Percentiles rank a stretch among this genome's conserved stretches.
Conservation (phyloP, 768 basidiomycete genomes). For the Lyophyllum semitale region DNA sequence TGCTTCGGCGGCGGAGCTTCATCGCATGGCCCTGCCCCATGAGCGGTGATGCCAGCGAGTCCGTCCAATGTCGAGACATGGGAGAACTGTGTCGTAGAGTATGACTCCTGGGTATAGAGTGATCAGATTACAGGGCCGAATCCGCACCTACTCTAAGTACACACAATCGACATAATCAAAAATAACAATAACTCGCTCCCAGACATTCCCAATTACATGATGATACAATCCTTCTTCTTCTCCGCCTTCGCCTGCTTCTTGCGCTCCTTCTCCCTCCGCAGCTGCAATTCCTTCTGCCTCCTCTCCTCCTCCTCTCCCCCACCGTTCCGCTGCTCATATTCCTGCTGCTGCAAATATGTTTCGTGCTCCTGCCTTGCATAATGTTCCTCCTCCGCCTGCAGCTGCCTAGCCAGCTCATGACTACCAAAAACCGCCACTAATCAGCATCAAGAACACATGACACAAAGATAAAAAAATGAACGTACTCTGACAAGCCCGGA, state of each 20-base stretch:
- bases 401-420: constrained; percentile 66
- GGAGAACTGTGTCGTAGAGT: too few species aligned
- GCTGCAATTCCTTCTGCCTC: constrained; percentile 24
- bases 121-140: neutral
- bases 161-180: neutral
- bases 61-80: too few species aligned
- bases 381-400: constrained; percentile 82
- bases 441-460: neutral
- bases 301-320: constrained; percentile 25
- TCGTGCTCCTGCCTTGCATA: constrained; percentile 42
- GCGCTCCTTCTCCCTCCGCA: constrained; percentile 26
- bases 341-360: constrained; percentile 27
- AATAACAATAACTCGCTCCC: constrained; percentile 2
- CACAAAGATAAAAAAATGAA: constrained; percentile 12
- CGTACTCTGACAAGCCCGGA: constrained; percentile 60
- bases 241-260: constrained; percentile 41
- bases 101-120: neutral
- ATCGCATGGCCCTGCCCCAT: too few species aligned
- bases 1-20: too few species aligned
- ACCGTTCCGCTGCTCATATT: constrained; percentile 1
- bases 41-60: too few species aligned
- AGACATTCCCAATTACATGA: constrained; percentile 49
- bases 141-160: neutral
- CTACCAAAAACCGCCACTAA: constrained; percentile 34
- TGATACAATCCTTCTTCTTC: constrained; percentile 55